A percentile compares a stretch with the other conserved stretches of the same genome.
Conservation (phyloP, 805 yeast species). For the Barnettozyma wickerhamii region DNA sequence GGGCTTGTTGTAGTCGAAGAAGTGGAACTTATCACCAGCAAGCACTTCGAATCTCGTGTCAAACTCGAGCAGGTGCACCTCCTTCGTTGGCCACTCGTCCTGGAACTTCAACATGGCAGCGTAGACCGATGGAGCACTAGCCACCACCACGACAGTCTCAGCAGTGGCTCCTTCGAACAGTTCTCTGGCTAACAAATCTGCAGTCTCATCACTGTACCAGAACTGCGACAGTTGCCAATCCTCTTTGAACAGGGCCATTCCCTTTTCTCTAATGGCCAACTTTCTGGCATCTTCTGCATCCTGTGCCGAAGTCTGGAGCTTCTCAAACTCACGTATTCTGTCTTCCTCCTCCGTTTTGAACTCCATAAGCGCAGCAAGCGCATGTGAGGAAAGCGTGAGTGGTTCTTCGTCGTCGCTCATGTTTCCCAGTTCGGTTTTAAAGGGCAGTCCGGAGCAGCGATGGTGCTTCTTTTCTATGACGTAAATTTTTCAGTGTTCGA, state of each 20-base stretch:
- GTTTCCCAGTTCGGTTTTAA: not conserved
- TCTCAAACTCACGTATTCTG: conserved; percentile 56
- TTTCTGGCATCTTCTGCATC: conserved; percentile 27
- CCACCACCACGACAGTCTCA: conserved; percentile 66
- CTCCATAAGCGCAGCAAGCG: conserved; percentile 52
- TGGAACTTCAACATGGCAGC: conserved; percentile 68
- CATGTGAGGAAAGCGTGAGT: conserved; percentile 37
- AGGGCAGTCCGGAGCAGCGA: not conserved
- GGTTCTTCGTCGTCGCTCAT: conserved; percentile 9
- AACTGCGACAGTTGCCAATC: conserved; percentile 95
- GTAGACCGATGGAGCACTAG: conserved; percentile 89
- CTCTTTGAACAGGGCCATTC: conserved; percentile 76
- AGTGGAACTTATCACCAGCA: conserved; percentile 67
- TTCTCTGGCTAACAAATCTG: conserved; percentile 62
- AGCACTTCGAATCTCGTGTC: conserved; percentile 73
- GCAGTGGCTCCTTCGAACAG: conserved; percentile 72
- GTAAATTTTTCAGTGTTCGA: too few species aligned
- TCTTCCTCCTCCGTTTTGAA: conserved; percentile 57
- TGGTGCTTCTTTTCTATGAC: not conserved
- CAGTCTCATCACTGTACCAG: conserved; percentile 76
- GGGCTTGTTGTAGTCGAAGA: conserved; percentile 76
- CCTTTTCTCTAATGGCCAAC: conserved; percentile 31
- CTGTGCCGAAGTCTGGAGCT: conserved; percentile 66
- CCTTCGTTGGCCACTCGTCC: conserved; percentile 53
- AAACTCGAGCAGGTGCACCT: conserved; percentile 72